phyloP scores from a whole-genome alignment of 805 yeast genomes.

The Kregervanrija delftensis region DNA sequence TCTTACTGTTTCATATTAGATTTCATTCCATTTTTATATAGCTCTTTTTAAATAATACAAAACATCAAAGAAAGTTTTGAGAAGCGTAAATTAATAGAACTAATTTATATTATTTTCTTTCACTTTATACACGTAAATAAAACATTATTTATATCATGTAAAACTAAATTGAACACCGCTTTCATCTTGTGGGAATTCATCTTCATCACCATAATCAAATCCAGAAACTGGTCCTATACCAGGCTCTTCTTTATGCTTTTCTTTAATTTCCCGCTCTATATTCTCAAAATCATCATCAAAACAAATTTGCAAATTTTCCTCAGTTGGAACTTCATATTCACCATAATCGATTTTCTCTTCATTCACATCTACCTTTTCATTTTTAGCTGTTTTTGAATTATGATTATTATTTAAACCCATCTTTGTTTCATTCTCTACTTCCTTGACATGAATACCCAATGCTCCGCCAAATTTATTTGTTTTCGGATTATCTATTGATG shows the following conservation, averaged over 20 bases:
- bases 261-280: slow-evolving; percentile 3
- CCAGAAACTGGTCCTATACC: slow-evolving; percentile 12
- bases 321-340: slow-evolving; percentile 14
- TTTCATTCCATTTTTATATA: slow-evolving; percentile 1
- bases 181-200: slow-evolving; percentile 29
- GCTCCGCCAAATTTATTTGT: too few relatives aligned
- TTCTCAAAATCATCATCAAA: slow-evolving; percentile 18
- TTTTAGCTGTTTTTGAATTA: neutral
- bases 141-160: slow-evolving; percentile 10
- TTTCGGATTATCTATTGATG: too few relatives aligned
- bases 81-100: too few relatives aligned
- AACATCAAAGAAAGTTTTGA: too few relatives aligned
- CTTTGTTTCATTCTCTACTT: neutral
- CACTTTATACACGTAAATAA: neutral
- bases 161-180: slow-evolving; percentile 24
- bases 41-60: neutral
- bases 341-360: slow-evolving; percentile 11
- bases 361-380: neutral
- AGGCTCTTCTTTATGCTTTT: slow-evolving; percentile 5
- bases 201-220: slow-evolving; percentile 27
- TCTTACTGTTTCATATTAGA: neutral
- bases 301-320: slow-evolving; percentile 15
- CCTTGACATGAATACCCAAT: too few relatives aligned
- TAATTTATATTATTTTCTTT: neutral
- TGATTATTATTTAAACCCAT: neutral